These are phyloP conservation scores for Rhytidiadelphus loreus DNA, from an alignment of 225 moss, liverwort and hornwort genomes.

Conservation along the genomic window DNA sequence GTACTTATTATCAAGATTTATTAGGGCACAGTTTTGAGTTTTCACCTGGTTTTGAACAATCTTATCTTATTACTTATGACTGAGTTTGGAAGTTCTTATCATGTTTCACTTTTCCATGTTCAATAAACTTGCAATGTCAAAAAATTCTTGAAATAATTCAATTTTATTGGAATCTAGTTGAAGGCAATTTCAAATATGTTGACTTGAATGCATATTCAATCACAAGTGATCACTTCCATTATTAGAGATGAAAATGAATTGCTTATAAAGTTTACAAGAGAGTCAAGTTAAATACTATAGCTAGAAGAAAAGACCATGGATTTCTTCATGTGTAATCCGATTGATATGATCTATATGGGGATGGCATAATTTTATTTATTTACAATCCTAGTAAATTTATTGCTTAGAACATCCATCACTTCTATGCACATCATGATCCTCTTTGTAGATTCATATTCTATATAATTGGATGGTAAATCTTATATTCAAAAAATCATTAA, in stretches of 20 bases:
- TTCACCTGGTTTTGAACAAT: neutral
- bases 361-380: no score
- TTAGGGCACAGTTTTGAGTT: neutral
- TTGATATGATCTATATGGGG: no score
- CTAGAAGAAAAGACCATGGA: neutral
- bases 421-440: rapidly evolving
- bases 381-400: neutral
- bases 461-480: neutral
- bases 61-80: neutral
- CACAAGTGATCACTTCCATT: neutral
- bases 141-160: neutral
- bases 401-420: no score
- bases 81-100: neutral
- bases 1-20: neutral
- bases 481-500: no score
- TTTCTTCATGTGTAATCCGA: neutral
- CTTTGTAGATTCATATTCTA: no score
- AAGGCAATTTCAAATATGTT: neutral
- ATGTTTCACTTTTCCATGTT: neutral
- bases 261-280: neutral
- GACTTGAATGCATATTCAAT: neutral
- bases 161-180: neutral
- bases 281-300: no score
- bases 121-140: neutral
- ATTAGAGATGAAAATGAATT: neutral